Evolutionary conservation across 2,329 filamentous ascomycete species (phyloP), one percentile per base, ranked within the genome.

Genomic region (Penicillium palitans): DNA sequence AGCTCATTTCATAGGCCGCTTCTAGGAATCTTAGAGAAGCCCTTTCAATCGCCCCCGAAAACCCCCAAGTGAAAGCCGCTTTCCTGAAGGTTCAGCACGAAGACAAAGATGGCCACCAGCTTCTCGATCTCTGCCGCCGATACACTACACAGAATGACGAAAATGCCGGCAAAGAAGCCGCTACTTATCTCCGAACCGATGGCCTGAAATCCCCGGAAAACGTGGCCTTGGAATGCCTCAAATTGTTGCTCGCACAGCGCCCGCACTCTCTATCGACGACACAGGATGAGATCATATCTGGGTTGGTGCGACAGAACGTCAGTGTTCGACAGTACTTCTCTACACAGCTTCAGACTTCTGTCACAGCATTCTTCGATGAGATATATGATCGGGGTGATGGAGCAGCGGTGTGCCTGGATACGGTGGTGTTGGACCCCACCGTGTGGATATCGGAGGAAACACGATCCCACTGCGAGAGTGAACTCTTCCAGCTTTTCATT

Each of bases 401-500:
- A 6, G 73, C 78, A 7, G 78, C 78, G 3, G 78, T 79, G 21
- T 79, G 77, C 55, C 68, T 81, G 55, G 76, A 79, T 57, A 77
- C 74, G 2, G 75, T 81, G 24, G 77, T 80, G 6, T 65, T 81
- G 51, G 78, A 80, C 59, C 71, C 71, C n/a, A 71, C 70, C 6
- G 72, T 80, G 6, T 81, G 79, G 79, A 72, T 72, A 19, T 74
- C 72, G 4, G 77, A 80, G 61, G 70, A 74, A 31, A 70, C 63
- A n/a, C 74, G 78, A 44, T 67, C 72, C 17, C 75, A 78, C 52
- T 79, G 78, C 62, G 78, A 81, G 63, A 73, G 73, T 55, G 79
- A 80, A 61, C 72, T 81, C 6, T 80, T 81, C 58, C 78, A 78
- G 69, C 84, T 96, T 57, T 87, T 93, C 66, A 86, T 97, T 65